A percentile compares a stretch with the other conserved stretches of the same genome.
These are phyloP conservation scores for Wickerhamiella kazuoi DNA, from an alignment of 805 yeast species.

Conservation along the genomic window DNA sequence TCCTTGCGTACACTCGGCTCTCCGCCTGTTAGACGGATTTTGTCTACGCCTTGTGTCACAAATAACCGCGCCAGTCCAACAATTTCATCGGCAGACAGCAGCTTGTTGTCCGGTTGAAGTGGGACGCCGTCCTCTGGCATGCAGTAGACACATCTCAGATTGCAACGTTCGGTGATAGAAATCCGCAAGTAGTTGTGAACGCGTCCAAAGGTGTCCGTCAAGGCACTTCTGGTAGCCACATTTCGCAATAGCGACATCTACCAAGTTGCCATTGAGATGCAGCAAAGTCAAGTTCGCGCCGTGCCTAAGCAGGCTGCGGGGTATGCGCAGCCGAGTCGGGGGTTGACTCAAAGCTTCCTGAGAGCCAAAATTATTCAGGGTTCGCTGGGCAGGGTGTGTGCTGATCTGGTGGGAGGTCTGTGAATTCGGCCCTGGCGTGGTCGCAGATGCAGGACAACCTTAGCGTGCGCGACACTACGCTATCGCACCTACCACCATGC, in stretches of 20 bases:
- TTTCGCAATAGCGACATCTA: background rate
- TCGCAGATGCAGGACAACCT: background rate
- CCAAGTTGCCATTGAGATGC: no score
- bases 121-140: slow-evolving; percentile 42
- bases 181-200: slow-evolving; percentile 34
- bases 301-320: no score
- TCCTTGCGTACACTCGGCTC: slow-evolving; percentile 39
- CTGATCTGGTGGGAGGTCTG: no score
- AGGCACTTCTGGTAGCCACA: background rate
- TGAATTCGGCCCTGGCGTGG: no score
- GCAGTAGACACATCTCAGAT: slow-evolving; percentile 30
- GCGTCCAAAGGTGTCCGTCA: slow-evolving; percentile 29
- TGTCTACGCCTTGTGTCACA: slow-evolving; percentile 32
- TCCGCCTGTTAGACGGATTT: slow-evolving; percentile 38
- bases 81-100: slow-evolving; percentile 30
- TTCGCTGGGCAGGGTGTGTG: no score
- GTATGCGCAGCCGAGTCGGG: no score
- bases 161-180: slow-evolving; percentile 35
- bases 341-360: no score
- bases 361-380: no score
- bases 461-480: background rate
- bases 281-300: no score
- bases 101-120: slow-evolving; percentile 26
- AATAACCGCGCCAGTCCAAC: slow-evolving; percentile 27
- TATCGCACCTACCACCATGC: slow-evolving; percentile 62